Evolutionary conservation across 768 basidiomycete genomes (phyloP).

Genomic region (Harrya chromipes): DNA sequence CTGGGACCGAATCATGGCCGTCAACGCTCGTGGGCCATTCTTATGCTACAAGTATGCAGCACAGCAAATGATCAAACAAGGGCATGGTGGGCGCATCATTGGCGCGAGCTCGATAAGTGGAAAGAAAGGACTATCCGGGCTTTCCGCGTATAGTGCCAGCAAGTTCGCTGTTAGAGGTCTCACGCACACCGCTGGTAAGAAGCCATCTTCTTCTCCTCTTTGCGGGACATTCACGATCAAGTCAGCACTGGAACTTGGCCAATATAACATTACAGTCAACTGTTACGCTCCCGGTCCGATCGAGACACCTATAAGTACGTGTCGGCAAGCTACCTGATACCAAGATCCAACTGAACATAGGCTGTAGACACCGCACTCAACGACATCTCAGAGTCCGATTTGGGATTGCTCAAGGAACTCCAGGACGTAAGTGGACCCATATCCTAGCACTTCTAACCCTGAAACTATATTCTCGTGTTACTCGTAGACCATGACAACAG

Average conservation of each 20-base stretch:
- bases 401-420: no score
- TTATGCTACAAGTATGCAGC: constrained; percentile 64
- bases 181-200: constrained; percentile 35
- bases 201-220: constrained; percentile 4
- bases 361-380: not conserved
- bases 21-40: constrained; percentile 56
- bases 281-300: constrained; percentile 37
- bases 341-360: not conserved
- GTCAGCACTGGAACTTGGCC: constrained; percentile 26
- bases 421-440: no score
- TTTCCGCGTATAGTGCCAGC: constrained; percentile 26
- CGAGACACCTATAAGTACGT: constrained; percentile 29
- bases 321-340: not conserved
- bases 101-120: constrained; percentile 26
- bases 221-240: not conserved
- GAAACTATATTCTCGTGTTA: no score
- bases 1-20: constrained; percentile 39
- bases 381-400: no score
- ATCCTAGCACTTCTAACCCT: no score
- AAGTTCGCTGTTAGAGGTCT: constrained; percentile 40
- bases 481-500: no score
- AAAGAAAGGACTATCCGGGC: not conserved
- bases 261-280: constrained; percentile 36
- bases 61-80: constrained; percentile 53
- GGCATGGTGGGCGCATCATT: constrained; percentile 52